Conservation (phyloP, 345 rosid species). For the Bruguiera parviflora region DNA sequence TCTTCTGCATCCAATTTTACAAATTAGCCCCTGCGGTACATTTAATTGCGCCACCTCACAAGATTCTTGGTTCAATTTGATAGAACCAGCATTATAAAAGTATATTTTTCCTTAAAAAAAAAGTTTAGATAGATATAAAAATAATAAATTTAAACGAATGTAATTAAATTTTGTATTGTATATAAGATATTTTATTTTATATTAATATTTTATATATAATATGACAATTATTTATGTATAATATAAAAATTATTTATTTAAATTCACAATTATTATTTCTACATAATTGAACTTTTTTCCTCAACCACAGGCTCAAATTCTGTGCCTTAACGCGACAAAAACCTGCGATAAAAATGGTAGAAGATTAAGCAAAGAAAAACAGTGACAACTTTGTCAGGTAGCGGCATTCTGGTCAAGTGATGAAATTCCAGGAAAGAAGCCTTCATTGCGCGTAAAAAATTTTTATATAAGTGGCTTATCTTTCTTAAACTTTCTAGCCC, state of each 20-base stretch:
- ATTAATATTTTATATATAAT: no score
- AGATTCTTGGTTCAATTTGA: conserved; percentile 11
- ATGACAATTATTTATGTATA: no score
- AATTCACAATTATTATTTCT: no score
- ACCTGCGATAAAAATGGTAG: background rate
- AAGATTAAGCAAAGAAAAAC: background rate
- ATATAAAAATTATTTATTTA: no score
- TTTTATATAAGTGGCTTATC: background rate
- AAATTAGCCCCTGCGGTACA: background rate
- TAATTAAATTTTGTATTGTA: no score
- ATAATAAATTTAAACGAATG: no score
- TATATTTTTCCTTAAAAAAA: conserved; percentile 8
- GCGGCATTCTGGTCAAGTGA: conserved; percentile 24
- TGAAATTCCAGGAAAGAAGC: conserved; percentile 11
- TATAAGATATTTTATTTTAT: no score
- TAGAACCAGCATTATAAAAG: background rate
- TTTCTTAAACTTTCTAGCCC: background rate
- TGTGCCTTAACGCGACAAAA: conserved; percentile 1
- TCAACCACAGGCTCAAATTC: conserved; percentile 30
- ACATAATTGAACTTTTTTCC: conserved; percentile 1
- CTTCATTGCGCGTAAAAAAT: conserved; percentile 5
- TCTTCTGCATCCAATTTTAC: background rate
- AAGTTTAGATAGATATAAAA: no score
- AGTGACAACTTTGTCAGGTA: conserved; percentile 18
- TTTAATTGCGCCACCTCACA: background rate